Evolutionary conservation across 441 rosid species (phyloP).

Genomic region (Erodium texanum): DNA sequence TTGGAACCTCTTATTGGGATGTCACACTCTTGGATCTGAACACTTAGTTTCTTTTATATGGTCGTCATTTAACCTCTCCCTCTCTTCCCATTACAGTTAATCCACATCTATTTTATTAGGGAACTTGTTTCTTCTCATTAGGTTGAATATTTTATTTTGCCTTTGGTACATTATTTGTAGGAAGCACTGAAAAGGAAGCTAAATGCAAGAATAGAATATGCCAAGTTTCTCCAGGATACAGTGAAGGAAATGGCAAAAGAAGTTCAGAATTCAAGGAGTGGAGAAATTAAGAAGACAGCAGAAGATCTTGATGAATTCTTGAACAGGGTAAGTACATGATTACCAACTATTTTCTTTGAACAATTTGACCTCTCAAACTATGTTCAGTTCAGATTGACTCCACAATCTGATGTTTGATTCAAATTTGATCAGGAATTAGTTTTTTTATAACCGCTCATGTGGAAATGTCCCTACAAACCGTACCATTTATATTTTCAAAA

Average conservation of each 20-base stretch:
- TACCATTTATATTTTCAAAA: neutral
- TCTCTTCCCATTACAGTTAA: too few species aligned
- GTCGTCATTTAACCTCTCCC: too few species aligned
- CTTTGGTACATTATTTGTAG: conserved; percentile 21
- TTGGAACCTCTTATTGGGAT: too few species aligned
- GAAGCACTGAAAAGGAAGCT: conserved; percentile 56
- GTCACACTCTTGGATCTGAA: too few species aligned
- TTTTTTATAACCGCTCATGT: neutral
- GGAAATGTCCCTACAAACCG: neutral
- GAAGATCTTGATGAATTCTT: conserved; percentile 54
- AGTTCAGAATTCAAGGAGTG: conserved; percentile 47
- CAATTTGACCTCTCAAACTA: neutral
- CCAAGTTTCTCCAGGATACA: conserved; percentile 85
- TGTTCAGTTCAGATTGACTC: neutral
- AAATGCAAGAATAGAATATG: conserved; percentile 74
- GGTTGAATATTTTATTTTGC: neutral
- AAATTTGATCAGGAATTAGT: neutral
- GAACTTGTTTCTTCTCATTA: neutral
- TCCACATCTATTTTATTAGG: too few species aligned
- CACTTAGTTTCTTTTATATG: too few species aligned
- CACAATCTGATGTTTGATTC: neutral
- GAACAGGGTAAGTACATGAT: conserved; percentile 29
- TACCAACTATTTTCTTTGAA: conserved; percentile 7
- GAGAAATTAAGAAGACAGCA: conserved; percentile 46
- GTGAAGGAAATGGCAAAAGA: conserved; percentile 67